phyloP scores from a whole-genome alignment of 495 filamentous ascomycete species.

The Trichoderma virens region DNA sequence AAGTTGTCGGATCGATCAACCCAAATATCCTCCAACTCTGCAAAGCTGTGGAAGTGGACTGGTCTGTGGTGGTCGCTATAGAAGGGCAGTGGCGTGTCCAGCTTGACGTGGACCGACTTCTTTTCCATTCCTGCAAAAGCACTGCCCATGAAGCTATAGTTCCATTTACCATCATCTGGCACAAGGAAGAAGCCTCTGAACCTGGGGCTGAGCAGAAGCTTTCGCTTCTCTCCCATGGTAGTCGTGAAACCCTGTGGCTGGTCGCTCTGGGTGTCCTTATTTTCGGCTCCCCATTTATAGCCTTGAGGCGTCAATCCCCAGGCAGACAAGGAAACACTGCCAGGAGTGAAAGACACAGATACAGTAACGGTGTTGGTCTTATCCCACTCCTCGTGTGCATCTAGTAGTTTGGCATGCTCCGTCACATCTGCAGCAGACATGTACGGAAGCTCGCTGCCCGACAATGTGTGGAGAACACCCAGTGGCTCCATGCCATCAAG shows the following conservation, averaged over 20 bases:
- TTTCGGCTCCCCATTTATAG: slow-evolving; percentile 96
- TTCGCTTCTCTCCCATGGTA: slow-evolving; percentile 89
- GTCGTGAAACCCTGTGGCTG: slow-evolving; percentile 91
- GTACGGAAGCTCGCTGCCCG: slow-evolving; percentile 89
- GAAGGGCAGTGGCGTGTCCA: slow-evolving; percentile 84
- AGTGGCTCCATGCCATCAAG: slow-evolving; percentile 83
- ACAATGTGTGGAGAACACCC: slow-evolving; percentile 91
- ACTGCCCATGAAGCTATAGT: slow-evolving; percentile 96
- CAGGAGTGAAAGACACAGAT: slow-evolving; percentile 97
- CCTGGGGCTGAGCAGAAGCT: slow-evolving; percentile 83
- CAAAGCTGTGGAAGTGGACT: slow-evolving; percentile 90
- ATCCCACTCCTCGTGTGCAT: slow-evolving; percentile 75
- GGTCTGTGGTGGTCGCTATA: slow-evolving; percentile 91
- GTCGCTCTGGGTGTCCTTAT: slow-evolving; percentile 85
- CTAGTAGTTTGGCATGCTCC: slow-evolving; percentile 82
- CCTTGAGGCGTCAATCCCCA: slow-evolving; percentile 87
- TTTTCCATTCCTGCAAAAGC: slow-evolving; percentile 81
- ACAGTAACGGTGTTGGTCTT: slow-evolving; percentile 88
- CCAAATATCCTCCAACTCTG: slow-evolving; percentile 84
- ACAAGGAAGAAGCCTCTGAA: slow-evolving; percentile 94
- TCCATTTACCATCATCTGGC: slow-evolving; percentile 87
- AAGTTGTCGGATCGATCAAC: slow-evolving; percentile 84
- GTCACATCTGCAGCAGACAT: slow-evolving; percentile 95
- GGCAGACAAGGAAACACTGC: slow-evolving; percentile 87
- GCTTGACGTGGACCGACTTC: slow-evolving; percentile 80